phyloP scores from a whole-genome alignment of 2,329 filamentous ascomycete genomes.

The Dendrostoma leiphaemia region DNA sequence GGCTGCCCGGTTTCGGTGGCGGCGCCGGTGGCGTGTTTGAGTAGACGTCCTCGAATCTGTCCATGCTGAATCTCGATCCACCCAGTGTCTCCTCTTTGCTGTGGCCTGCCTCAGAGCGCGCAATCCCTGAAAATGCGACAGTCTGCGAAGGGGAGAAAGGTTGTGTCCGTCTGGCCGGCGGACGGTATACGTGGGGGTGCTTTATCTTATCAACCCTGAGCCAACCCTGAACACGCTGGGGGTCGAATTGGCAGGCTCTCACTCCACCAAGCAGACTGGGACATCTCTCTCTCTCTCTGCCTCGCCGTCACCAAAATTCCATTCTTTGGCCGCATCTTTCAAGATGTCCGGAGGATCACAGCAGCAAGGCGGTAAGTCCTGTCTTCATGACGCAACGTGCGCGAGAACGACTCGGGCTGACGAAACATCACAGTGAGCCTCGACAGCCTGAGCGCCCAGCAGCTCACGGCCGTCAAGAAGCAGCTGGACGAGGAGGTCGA shows the following conservation, averaged over 20 bases:
- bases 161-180: too few relatives aligned
- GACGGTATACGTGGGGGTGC: not conserved
- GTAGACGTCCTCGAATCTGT: constrained; percentile 33
- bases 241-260: too few relatives aligned
- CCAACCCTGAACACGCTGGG: too few relatives aligned
- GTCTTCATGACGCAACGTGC: not conserved
- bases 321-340: not conserved
- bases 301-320: not conserved
- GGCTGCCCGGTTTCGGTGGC: constrained; percentile 69
- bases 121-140: too few relatives aligned
- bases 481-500: constrained; percentile 95
- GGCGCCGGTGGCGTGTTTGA: constrained; percentile 62
- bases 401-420: not conserved
- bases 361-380: constrained; percentile 16
- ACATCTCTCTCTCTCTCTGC: not conserved
- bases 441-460: constrained; percentile 74
- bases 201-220: constrained; percentile 1
- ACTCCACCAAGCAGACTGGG: not conserved
- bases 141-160: not conserved
- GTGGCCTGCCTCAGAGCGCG: too few relatives aligned
- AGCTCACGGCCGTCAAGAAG: constrained; percentile 89
- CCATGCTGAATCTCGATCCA: not conserved
- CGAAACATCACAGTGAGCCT: constrained; percentile 52
- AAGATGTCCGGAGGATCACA: constrained; percentile 19
- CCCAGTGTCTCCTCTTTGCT: not conserved